Base-by-base conservation (phyloP, 495 filamentous ascomycete species). In the Sordaria brevicollis region DNA sequence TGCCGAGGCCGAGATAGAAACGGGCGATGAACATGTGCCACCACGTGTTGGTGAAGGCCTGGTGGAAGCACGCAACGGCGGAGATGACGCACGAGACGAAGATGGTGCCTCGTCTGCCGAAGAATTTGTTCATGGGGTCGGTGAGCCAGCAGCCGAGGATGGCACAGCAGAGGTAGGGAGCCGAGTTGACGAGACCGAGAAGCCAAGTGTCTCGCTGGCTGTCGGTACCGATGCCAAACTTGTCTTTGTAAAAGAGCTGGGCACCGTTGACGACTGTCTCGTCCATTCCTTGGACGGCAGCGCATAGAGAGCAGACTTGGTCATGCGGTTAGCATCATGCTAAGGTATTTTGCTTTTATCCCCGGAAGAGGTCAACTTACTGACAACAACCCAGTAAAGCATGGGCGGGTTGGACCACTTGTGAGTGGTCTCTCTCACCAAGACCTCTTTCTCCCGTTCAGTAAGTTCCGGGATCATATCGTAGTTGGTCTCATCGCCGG, bases 101-200 rank as follows among this genome's bases (percentile, higher is more conserved):
- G 67, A 96, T 91, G 13, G 92, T 94, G 8, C 93, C 91, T 3
- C 93, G 88, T 67, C 93, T 89, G 29, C 92, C 93, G 71, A 94
- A 90, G 69, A 79, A 84, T 70, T 89, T 87, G 78, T 97, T 96
- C 77, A 92, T 86, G 1, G 92, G 92, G 21, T 89, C 89, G 3
- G 91, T 93, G 43, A 93, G 83, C 93, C 93, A 96, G 81, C 90
- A 95, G 19, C 91, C 90, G 57, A 92, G 77, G 43, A 93, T 76
- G 21, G 93, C 91, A 72, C 89, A 94, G 79, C 88, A 89, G 10
- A 94, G 84, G 73, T 95, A 94, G 0, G 92, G 93, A 1, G 80
- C 79, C 37, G 83, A 81, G 73, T 90, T 90, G 38, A 89, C 80
- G 36, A 96, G 84, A 34, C 92, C 92, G 1, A 89, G 79, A 3